Evolutionary conservation across 805 yeast species (phyloP), one percentile per base, ranked within the genome.

Genomic region (Myxozyma monticola): DNA sequence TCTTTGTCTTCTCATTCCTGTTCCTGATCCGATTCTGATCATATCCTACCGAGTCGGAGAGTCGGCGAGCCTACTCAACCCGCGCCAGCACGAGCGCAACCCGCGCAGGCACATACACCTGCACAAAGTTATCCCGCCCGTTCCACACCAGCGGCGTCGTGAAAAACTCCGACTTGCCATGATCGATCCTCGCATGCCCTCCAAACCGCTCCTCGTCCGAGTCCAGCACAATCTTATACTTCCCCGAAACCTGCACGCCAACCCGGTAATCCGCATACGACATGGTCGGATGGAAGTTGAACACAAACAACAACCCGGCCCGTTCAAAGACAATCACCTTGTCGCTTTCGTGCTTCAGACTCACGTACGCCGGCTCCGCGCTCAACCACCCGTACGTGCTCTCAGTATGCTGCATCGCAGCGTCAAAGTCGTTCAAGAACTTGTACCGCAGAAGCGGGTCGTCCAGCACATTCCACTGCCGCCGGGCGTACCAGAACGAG

Each of bases 401-500:
- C 68, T 91, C 98, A 35, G 84, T 71, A 48, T 74, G 75, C 68
- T 88, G 95, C 88, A 93, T 81, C 12, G 85, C 89, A 39, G 78
- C 72, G 69, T 91, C 99, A 71, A 93, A 91, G n/a, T 74, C 73
- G 68, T 84, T 84, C 62, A 91, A 73, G 59, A 76, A 83, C 65
- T 81, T 80, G 72, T 91, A 91, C 56, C 96, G 78, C 62, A 93
- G 73, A 54, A 88, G 70, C 24, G 83, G 79, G 65, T 93, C 97
- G 47, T 84, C 83, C 31, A 84, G 79, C 60, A 91, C 76, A 63
- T 88, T 88, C 76, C 90, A 93, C 69, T 91, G 99, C 63, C 99
- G 80, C 65, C 98, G 80, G 1, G 97, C 96, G 64, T 93, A 91
- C 70, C 87, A 93, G 70, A 86, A 91, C 17, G 93, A 84, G 66